Base-by-base conservation (phyloP, 73 alveolate species). In the Paramecium bursaria region DNA sequence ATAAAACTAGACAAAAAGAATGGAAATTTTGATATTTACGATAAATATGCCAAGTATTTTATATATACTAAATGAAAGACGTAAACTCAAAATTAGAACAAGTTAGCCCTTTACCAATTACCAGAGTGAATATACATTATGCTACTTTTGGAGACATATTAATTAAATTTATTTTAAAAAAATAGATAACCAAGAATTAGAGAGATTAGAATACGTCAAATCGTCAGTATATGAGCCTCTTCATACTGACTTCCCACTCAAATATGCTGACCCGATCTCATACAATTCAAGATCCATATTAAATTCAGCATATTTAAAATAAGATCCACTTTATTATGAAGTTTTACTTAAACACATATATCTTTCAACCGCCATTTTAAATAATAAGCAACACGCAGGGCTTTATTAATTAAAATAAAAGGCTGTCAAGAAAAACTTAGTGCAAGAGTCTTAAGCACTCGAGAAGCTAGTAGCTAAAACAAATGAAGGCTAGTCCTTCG, bases 1-100 rank as follows among this genome's bases (percentile, higher is more conserved):
- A 67, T 67, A 10, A 67, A 67, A 57, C 44, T 67, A 39, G 82
- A 67, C 50, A 67, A 67, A 67, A 67, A 67, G 82, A 67, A 67
- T 67, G 82, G 82, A 35, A 67, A 67, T 42, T 67, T 67, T 39
- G 82, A 67, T 42, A 67, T 67, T 67, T 67, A 67, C 44, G 82
- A 67, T 67, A 67, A 67, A 42, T 67, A 67, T 67, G 33, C 82
- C 0, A 67, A 42, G 82, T 67, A 67, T 30, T 42, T 42, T 15
- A 19, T 67, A 21, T 33, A 4, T 25, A 29, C 6, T 21, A 4
- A 19, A 5, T n/a, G 15, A 7, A 39, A 67, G 82, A 19, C 53
- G 82, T 11, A 67, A 67, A 39, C 23, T 67, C 29, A 67, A 67
- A 42, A 67, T 67, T n/a, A 67, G 82, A 11, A 67, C 60, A 21